These are phyloP conservation scores for Perkinsus marinus DNA, from an alignment of 169 alveolate genomes.

Conservation along the genomic window DNA sequence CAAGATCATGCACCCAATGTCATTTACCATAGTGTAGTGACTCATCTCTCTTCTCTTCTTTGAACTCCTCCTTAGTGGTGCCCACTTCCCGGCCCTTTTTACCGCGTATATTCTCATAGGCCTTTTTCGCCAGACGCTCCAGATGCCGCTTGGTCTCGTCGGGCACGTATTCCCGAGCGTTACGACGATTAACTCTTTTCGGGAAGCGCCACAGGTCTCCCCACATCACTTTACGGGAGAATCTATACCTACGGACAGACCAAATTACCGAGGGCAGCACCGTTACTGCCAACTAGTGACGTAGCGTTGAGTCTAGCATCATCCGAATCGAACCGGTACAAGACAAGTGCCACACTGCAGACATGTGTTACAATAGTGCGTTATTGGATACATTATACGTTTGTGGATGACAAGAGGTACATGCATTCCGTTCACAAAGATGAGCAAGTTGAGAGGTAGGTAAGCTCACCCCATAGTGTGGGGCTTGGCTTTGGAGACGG, in stretches of 20 bases:
- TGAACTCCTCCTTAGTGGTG: neutral
- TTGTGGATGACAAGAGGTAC: no score
- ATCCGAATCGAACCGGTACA: no score
- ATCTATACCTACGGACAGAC: conserved; percentile 17
- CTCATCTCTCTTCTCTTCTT: neutral
- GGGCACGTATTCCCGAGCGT: conserved; percentile 59
- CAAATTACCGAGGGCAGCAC: conserved; percentile 3
- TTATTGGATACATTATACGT: no score
- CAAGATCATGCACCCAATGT: neutral
- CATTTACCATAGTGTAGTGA: neutral
- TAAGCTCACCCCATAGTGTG: neutral
- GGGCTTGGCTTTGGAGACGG: neutral
- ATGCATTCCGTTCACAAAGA: no score
- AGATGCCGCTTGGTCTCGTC: conserved; percentile 34
- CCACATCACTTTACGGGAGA: conserved; percentile 63
- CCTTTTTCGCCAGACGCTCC: conserved; percentile 35
- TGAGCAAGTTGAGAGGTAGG: neutral
- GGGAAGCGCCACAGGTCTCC: conserved; percentile 77
- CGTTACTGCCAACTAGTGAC: neutral
- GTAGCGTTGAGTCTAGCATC: no score
- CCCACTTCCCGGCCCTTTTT: conserved; percentile 12
- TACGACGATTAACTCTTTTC: conserved; percentile 52
- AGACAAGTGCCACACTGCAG: no score
- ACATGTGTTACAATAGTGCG: no score
- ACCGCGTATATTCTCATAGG: conserved; percentile 1